Conservation (phyloP, 2,329 filamentous ascomycete species). For the Ophiosphaerella korrae region DNA sequence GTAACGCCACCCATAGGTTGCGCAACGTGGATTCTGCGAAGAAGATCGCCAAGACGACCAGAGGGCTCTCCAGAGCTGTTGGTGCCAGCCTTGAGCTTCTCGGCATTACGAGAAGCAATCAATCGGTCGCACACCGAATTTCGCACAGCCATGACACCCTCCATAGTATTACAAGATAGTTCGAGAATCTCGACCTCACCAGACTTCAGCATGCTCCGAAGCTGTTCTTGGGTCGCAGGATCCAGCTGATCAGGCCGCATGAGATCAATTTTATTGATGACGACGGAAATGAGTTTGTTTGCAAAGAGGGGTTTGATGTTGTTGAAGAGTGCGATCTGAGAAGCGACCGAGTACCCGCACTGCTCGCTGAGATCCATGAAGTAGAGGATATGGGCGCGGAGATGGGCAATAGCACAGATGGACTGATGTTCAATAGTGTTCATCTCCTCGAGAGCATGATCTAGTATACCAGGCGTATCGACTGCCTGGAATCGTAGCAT, state of each 20-base stretch:
- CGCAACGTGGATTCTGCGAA: conserved; percentile 96
- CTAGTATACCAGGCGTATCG: conserved; percentile 97
- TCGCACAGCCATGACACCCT: conserved; percentile 93
- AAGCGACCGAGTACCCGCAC: conserved; percentile 90
- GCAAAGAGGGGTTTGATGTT: conserved; percentile 93
- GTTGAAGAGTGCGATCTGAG: conserved; percentile 93
- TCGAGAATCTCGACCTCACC: conserved; percentile 92
- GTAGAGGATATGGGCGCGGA: conserved; percentile 92
- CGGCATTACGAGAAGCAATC: conserved; percentile 88
- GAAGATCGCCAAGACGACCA: conserved; percentile 84
- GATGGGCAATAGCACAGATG: conserved; percentile 95
- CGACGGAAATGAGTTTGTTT: conserved; percentile 95
- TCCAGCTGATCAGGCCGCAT: conserved; percentile 86
- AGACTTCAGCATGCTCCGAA: conserved; percentile 80
- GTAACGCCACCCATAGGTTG: conserved; percentile 81
- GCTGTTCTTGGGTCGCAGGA: conserved; percentile 73
- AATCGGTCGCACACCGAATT: conserved; percentile 93
- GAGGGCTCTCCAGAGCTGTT: conserved; percentile 76
- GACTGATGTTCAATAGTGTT: conserved; percentile 99
- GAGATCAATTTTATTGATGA: conserved; percentile 98
- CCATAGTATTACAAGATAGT: conserved; percentile 91
- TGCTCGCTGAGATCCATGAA: conserved; percentile 98
- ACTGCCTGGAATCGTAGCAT: conserved; percentile 89
- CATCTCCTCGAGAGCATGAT: conserved; percentile 98
- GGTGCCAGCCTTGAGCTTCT: conserved; percentile 90